These are phyloP conservation scores for Tuber microsphaerosporum DNA, from an alignment of 495 filamentous ascomycete species.

Conservation along the genomic window DNA sequence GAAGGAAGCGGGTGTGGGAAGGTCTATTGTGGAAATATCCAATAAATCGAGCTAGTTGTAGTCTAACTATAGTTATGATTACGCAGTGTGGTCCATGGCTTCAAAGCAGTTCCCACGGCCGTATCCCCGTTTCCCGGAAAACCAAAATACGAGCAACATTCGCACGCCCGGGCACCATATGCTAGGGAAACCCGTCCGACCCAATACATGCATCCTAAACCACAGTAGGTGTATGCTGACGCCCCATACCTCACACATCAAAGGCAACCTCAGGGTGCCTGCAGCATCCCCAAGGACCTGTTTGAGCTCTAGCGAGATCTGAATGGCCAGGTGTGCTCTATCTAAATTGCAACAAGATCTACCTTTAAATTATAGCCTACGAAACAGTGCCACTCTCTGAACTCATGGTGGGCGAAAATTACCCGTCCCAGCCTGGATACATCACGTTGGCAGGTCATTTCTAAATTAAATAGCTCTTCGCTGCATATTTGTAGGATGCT, in stretches of 20 bases:
- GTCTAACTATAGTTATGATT: neutral
- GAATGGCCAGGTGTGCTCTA: neutral
- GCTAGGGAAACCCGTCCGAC: neutral
- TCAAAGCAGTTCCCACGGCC: neutral
- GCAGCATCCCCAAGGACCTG: neutral
- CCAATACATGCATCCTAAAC: neutral
- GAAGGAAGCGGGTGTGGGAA: slow-evolving; percentile 43
- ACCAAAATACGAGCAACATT: neutral
- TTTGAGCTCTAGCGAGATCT: neutral
- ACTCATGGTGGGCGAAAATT: too few species aligned
- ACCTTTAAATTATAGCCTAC: too few species aligned
- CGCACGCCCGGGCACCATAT: neutral
- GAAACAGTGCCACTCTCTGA: too few species aligned
- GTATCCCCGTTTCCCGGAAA: neutral
- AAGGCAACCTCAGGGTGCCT: neutral
- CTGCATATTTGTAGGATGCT: too few species aligned
- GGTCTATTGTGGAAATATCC: slow-evolving; percentile 34
- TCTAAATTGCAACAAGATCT: neutral
- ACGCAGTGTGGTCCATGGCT: neutral
- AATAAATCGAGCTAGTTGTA: neutral
- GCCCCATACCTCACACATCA: neutral
- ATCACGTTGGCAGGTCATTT: too few species aligned
- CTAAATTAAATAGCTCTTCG: too few species aligned
- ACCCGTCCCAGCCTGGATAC: too few species aligned
- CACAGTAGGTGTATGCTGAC: neutral